phyloP scores from a whole-genome alignment of 768 basidiomycete genomes.

The Boletus fagicola region DNA sequence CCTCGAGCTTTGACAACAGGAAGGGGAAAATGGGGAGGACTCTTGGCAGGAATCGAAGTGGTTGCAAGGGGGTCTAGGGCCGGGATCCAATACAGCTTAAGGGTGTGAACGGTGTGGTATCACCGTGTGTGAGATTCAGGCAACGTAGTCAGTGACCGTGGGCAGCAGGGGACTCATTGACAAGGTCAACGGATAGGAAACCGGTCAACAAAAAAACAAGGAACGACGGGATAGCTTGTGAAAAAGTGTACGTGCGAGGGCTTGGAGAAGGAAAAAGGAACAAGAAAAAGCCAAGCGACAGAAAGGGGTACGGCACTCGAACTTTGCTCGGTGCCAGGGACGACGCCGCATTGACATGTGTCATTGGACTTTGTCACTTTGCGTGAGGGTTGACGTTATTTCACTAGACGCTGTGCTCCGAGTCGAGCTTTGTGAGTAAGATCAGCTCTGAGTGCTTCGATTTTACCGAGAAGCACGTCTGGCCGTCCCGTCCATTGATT shows the following conservation, averaged over 20 bases:
- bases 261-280: neutral
- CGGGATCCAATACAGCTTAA: neutral
- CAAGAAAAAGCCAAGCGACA: neutral
- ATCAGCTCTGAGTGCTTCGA: neutral
- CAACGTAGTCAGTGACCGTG: constrained; percentile 7
- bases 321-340: neutral
- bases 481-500: neutral
- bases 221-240: neutral
- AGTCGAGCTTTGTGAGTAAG: neutral
- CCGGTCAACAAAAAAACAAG: neutral
- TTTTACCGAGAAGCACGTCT: neutral
- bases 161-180: constrained; percentile 13
- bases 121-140: constrained; percentile 23
- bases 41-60: neutral
- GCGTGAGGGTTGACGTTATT: constrained; percentile 16
- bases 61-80: neutral
- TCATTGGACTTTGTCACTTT: constrained; percentile 2
- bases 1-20: neutral
- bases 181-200: neutral
- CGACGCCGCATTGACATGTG: neutral
- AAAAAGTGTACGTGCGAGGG: neutral
- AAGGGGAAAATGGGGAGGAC: neutral
- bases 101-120: constrained; percentile 8
- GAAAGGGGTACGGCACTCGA: constrained; percentile 4
- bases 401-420: constrained; percentile 8